Evolutionary conservation across 2,329 filamentous ascomycete species (phyloP).

Genomic region (Shiraia bambusicola): DNA sequence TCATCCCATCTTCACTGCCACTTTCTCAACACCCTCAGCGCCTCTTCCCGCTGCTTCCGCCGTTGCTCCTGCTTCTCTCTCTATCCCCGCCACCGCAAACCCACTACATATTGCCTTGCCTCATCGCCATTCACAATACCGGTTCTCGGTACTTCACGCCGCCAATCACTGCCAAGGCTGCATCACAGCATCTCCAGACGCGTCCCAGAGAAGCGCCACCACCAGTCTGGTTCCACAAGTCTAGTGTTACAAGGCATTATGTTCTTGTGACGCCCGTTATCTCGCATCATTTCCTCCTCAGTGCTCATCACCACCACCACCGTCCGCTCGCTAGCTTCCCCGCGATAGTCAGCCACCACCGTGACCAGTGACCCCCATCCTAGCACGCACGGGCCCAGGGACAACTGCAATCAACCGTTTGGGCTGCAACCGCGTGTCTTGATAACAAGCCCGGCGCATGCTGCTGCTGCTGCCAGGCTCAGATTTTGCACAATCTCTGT

Average conservation of each 20-base stretch:
- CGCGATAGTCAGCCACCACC: slow-evolving; percentile 13
- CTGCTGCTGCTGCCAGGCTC: slow-evolving; percentile 18
- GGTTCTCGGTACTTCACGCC: slow-evolving; percentile 14
- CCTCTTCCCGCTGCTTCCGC: slow-evolving; percentile 4
- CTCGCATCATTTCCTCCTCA: slow-evolving; percentile 18
- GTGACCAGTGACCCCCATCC: too few relatives aligned
- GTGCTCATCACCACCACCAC: too few relatives aligned
- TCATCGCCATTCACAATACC: not conserved
- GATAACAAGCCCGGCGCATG: slow-evolving; percentile 22
- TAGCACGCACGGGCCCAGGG: slow-evolving; percentile 13
- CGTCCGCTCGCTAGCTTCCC: slow-evolving; percentile 11
- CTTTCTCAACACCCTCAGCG: slow-evolving; percentile 10
- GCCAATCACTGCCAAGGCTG: too few relatives aligned
- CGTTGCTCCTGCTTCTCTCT: slow-evolving; percentile 8
- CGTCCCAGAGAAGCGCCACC: slow-evolving; percentile 8
- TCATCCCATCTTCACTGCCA: slow-evolving; percentile 24
- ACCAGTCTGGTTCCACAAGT: slow-evolving; percentile 15
- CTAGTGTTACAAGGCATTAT: slow-evolving; percentile 35
- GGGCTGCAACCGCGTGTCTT: slow-evolving; percentile 17
- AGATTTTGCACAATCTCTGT: slow-evolving; percentile 5
- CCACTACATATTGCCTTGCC: slow-evolving; percentile 6
- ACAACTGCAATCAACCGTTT: slow-evolving; percentile 11
- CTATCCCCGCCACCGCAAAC: slow-evolving; percentile 21
- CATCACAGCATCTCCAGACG: not conserved
- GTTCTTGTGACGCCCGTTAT: slow-evolving; percentile 44